Base-by-base conservation (phyloP, 345 rosid genomes). In the Melastoma malabathricum region DNA sequence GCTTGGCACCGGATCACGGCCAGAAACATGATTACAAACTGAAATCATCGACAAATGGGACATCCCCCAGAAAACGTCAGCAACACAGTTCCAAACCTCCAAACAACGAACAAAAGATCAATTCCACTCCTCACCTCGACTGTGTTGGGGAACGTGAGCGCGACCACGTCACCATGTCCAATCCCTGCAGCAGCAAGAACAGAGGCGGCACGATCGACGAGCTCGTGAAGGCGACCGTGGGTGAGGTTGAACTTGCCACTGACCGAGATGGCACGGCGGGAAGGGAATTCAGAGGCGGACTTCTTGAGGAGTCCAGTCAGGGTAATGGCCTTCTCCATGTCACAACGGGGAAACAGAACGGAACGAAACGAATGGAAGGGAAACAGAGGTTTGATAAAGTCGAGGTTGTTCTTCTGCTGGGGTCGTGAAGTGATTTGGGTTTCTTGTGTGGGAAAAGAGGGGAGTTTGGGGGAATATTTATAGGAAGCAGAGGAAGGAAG, bases 21-120 rank as follows among this genome's bases (percentile, higher is more conserved):
- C 69, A 82, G 50, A 47, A 82, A 82, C 81, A 76, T 76, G n/a
- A 79, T 55, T 47, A 89, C 95, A 60, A 68, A 78, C 97, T 89
- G 73, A 51, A 18, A 13, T 13, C 25, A 4, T 22, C 25, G 4
- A 50, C 23, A 23, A 38, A 8, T 3, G 23, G 25, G 25, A 22
- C 25, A 22, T 22, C 25, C 25, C 25, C 25, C 25, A 22, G 4
- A 34, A 34, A 34, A 6, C 41, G 41, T 34, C 41, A 22, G 25
- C 25, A 22, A 22, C 25, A 22, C 25, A 22, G 4, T 1, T 22
- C 4, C 25, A 22, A 22, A 4, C 2, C 25, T 22, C 25, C 25
- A 22, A 22, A 22, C 25, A 22, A 22, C 25, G 4, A 22, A 22
- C 25, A 22, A 22, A 22, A 22, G 25, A 34, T 34, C 41, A 34